Evolutionary conservation across 306 rosid genomes (phyloP), one percentile per base, ranked within the genome.

Genomic region (Gleditsia sinensis): DNA sequence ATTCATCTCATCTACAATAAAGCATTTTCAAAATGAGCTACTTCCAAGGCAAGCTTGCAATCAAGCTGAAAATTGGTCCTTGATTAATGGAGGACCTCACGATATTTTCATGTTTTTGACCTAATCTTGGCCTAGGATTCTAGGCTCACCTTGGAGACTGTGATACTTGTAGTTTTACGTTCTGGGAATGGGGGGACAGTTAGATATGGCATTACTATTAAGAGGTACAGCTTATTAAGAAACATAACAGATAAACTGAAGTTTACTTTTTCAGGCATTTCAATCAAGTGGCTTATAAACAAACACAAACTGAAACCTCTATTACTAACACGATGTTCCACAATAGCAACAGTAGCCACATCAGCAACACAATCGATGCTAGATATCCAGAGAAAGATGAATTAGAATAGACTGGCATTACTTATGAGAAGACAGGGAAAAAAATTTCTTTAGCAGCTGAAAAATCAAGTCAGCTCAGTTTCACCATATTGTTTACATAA

Each of bases 11-110:
- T 62, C 67, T 30, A 46, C n/a, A 40, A n/a, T 27, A 36, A 34
- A 55, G 58, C 78, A 61, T 74, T 74, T 75, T 62, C 55, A 49
- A n/a, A 49, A n/a, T 49, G 25, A 49, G 56, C 25, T 49, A 1
- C 21, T 19, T 49, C 12, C 42, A 16, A 27, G 39, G 64, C 2
- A 57, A 30, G 28, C 40, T 57, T 30, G 39, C 39, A 57, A 19
- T 5, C 36, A 56, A 56, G 62, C 23, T 55, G 36, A 56, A 5
- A 56, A 56, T n/a, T 27, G 3, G 62, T 48, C 24, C 23, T n/a
- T 17, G 17, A 48, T 17, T 7, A 17, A 48, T 6, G 3, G 3
- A 48, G 54, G 13, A 48, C 13, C 54, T 48, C 6, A 17, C 54
- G 3, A n/a, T 23, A n/a, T 48, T 16, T 5, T 19, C 10, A 9